Conservation (phyloP, 139 green algal species). For the Pseudopediastrum boryanum region DNA sequence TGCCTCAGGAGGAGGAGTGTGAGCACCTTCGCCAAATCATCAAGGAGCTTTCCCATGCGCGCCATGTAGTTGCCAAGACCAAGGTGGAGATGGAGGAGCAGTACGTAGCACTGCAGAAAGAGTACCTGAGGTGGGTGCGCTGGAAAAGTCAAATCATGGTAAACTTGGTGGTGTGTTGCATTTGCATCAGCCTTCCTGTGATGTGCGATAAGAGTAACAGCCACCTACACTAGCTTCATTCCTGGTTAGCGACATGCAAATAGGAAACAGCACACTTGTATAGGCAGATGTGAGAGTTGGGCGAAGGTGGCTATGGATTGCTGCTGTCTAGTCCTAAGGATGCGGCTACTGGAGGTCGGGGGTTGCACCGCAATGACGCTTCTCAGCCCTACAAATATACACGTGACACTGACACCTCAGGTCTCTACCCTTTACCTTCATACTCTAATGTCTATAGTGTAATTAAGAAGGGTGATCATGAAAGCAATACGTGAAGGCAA, state of each 20-base stretch:
- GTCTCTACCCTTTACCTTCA: too few species aligned
- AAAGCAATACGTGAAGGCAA: too few species aligned
- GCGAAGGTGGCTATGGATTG: too few species aligned
- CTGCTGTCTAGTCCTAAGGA: too few species aligned
- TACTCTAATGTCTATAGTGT: too few species aligned
- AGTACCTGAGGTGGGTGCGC: slow-evolving; percentile 27
- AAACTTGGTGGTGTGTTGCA: background rate
- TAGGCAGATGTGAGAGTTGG: background rate
- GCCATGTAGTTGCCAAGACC: slow-evolving; percentile 9
- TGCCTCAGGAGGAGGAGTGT: slow-evolving; percentile 26
- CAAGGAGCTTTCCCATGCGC: slow-evolving; percentile 24
- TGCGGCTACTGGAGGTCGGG: too few species aligned
- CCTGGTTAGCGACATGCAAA: background rate
- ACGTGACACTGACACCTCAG: too few species aligned
- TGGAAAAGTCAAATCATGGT: background rate
- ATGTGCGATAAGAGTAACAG: background rate
- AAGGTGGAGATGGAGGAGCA: slow-evolving; percentile 38
- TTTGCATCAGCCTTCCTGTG: background rate
- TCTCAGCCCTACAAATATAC: too few species aligned
- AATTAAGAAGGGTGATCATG: too few species aligned
- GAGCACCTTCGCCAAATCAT: slow-evolving; percentile 34
- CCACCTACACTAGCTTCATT: background rate
- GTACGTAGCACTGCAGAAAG: slow-evolving; percentile 25
- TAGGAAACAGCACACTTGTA: background rate
- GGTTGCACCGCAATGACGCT: too few species aligned